Base-by-base conservation (phyloP, 2,329 filamentous ascomycete species). In the Talaromyces sp. region DNA sequence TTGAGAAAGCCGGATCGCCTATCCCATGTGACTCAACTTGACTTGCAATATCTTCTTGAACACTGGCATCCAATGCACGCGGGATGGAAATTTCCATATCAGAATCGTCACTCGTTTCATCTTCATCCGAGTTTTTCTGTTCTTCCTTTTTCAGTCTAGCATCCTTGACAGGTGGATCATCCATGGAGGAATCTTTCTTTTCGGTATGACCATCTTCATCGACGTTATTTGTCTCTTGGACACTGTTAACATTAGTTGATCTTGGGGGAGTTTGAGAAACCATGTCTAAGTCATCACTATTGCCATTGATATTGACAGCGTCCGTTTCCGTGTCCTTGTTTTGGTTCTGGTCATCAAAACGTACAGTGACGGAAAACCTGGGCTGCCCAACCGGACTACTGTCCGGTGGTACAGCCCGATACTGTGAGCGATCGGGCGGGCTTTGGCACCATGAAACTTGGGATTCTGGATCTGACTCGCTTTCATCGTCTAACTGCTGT, bases 71-170 rank as follows among this genome's bases (percentile, higher is more conserved):
- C 4, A 75, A 65, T 21, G 71, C 68, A 56, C 63, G 66, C 21
- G 73, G 73, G n/a, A 75, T 63, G 58, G 68, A 69, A 14, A 67
- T 68, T 54, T 75, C 72, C 73, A 76, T 74, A 24, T 69, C 65
- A 7, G 71, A 71, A 7, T 75, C 72, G 6, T 74, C 70, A 53
- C 70, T 71, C 1, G 19, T 27, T 38, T 55, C 51, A 53, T 19
- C 52, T 21, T 32, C 26, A 55, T 68, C 66, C 35, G 58, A 56
- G 46, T 66, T 66, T 21, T 35, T 7, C 27, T 17, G 14, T 55
- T n/a, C 53, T 26, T 27, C 21, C 19, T 11, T 49, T 55, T 51
- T 17, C 13, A 21, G 8, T 4, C 24, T 24, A 38, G 14, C 14
- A 8, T 14, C 21, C 29, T 59, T 29, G 19, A 24, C 27, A 19